These are phyloP conservation scores for Saccharomyces hybrid DNA, from an alignment of 1,139 yeast species.

Conservation along the genomic window DNA sequence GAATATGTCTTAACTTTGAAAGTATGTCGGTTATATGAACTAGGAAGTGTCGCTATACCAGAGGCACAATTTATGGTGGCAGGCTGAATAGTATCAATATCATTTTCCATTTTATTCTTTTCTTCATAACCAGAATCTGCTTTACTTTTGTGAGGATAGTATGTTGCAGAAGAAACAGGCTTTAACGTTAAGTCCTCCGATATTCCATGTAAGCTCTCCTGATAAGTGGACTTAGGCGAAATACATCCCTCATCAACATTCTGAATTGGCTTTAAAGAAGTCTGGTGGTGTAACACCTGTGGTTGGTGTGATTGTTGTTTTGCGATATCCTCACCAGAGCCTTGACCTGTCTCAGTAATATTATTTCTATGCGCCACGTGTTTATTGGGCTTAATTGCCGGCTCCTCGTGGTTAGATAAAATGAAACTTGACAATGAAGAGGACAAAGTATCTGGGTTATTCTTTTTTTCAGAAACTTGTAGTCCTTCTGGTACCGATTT, in stretches of 20 bases:
- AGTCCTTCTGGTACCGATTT: not conserved
- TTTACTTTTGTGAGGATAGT: conserved; percentile 49
- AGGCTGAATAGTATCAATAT: conserved; percentile 4
- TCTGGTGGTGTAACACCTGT: not conserved
- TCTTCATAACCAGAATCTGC: conserved; percentile 4
- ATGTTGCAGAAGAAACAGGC: conserved; percentile 60
- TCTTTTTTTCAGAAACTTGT: not conserved
- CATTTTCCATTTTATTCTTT: conserved; percentile 1
- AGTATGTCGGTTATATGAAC: not conserved
- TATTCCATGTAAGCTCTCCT: not conserved
- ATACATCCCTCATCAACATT: not conserved
- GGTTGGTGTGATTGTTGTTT: not conserved
- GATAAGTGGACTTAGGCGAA: not conserved
- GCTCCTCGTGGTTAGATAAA: not conserved
- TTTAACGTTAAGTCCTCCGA: conserved; percentile 30
- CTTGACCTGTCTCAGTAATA: not conserved
- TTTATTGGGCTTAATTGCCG: not conserved
- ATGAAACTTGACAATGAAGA: not conserved
- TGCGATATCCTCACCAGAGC: not conserved
- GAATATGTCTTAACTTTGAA: not conserved
- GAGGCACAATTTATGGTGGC: not conserved
- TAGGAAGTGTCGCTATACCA: not conserved
- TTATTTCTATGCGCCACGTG: not conserved
- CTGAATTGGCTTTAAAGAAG: not conserved
- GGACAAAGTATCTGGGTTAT: not conserved